Evolutionary conservation across 1,284 basidiomycete genomes (phyloP), one percentile per base, ranked within the genome.

Genomic region (Ceratobasidium sp.): DNA sequence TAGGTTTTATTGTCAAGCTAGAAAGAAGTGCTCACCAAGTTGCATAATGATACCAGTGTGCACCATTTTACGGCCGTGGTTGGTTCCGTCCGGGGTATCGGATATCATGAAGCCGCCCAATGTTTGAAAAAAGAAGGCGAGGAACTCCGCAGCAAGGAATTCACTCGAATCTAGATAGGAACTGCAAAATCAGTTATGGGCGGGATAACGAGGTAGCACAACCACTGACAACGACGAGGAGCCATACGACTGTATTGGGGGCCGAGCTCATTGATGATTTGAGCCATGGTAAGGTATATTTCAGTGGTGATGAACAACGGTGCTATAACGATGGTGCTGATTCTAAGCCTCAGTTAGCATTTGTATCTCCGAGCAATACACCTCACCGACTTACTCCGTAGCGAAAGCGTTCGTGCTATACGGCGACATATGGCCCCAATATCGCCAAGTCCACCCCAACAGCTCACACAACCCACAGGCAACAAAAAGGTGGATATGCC

Each of bases 381-480:
- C n/a, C 27, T 31, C 8, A 33, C 4, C n/a, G 14, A 69, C 85
- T 60, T 73, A 86, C 85, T 89, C 87, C 76, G 88, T 86, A 74
- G 87, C 81, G 76, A 82, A 86, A 0, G 85, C 82, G 9, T 78
- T 77, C 19, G 79, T 51, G n/a, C 48, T 73, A 9, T 50, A 17
- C 9, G 75, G 74, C 17, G 64, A 76, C 24, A 75, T 36, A 31
- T 74, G 72, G 17, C 66, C 69, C 79, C 80, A 80, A 1, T 79
- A 53, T 29, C 81, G 65, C n/a, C 76, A 78, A 15, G 64, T 53
- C 81, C 80, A 81, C 5, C 81, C 80, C 14, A 89, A 76, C 15
- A 87, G 77, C 80, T 92, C 90, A 2, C 86, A 80, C 0, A 84
- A n/a, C 8, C 87, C 88, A 41, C 86, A 86, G 0, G 87, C 78